Base-by-base conservation (phyloP, 331 rosid genomes). In the Malus hybrid region DNA sequence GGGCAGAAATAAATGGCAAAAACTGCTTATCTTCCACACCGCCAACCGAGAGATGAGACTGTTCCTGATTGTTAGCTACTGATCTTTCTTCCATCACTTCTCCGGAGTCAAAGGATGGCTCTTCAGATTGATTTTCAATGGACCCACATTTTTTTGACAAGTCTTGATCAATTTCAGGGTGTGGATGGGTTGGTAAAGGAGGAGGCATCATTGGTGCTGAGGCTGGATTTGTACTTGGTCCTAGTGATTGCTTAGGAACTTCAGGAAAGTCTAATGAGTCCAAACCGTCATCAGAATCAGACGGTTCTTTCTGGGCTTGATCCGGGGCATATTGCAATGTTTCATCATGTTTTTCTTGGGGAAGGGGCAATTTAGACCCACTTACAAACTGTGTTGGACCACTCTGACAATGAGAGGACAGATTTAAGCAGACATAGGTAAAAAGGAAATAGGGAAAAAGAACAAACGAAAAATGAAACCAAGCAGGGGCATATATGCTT, bases 1-100 rank as follows among this genome's bases (percentile, higher is more conserved):
- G 97, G 44, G 97, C 72, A 67, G 99, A 48, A 62, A 89, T 90
- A 85, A 95, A 95, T 34, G 99, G 99, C 83, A 89, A 52, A 80
- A 90, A 92, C 78, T 92, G 97, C 76, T 83, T 88, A 68, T 81
- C 88, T 66, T 86, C 93, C 33, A 4, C 63, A 77, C 64, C 80
- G 74, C 84, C 92, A 85, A 67, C 80, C 66, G 89, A 73, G 42
- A 83, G 62, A 64, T 82, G 82, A 64, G 87, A 65, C 27, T 65
- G 72, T 74, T 87, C 88, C 19, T 86, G 80, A 75, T 73, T 77
- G 63, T 83, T 70, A 52, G 84, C 71, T 24, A 63, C 65, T 54
- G 83, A 65, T 76, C 80, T 75, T 71, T 80, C 91, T 69, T 75
- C 60, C 18, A 22, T 56, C 76, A 31, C 68, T 64, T 79, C 79